Base-by-base conservation (phyloP, 805 yeast genomes). In the Candida qinlingensis region DNA sequence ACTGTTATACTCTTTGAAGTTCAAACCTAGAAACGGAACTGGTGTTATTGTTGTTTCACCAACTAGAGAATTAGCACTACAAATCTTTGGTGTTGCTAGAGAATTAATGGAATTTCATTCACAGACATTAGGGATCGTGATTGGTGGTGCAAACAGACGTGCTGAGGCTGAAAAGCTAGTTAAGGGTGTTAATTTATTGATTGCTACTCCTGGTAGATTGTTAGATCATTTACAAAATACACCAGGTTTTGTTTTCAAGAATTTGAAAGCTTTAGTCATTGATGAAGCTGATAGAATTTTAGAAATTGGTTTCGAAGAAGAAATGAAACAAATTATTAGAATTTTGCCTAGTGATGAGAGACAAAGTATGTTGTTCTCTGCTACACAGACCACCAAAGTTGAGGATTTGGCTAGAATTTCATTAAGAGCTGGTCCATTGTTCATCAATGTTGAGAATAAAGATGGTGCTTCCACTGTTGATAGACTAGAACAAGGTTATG, bases 221-320 rank as follows among this genome's bases (percentile, higher is more conserved):
- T 76, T 94, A 57, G 99, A 94, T 75, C 99, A 94, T 73, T 76
- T 94, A 62, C 98, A 94, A 69, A 94, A 94, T 68, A 92, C 99
- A 4, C 79, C 78, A 58, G 97, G 97, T 2, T 92, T 92, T 65
- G 86, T 90, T 2, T 94, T 88, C 78, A 90, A 89, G 74, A 94
- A 94, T 71, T 76, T 94, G 67, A 91, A 91, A 70, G 95, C 98
- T 4, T 75, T 94, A 54, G 81, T 95, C 48, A 91, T 94, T 58
- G 99, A 94, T 69, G 99, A 94, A 71, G 99, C 99, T 39, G 99
- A 94, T 68, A 81, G 99, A 71, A 94, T 94, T 59, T 75, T 94
- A 64, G 99, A 95, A 68, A 90, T 91, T 62, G 99, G 99, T 53
- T 94, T 94, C 72, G 99, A 94, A 73, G 98, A 95, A 59, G 99